A percentile compares a stretch with the other conserved stretches of the same genome.
Conservation (phyloP, 805 yeast genomes). For the Candida maris region DNA sequence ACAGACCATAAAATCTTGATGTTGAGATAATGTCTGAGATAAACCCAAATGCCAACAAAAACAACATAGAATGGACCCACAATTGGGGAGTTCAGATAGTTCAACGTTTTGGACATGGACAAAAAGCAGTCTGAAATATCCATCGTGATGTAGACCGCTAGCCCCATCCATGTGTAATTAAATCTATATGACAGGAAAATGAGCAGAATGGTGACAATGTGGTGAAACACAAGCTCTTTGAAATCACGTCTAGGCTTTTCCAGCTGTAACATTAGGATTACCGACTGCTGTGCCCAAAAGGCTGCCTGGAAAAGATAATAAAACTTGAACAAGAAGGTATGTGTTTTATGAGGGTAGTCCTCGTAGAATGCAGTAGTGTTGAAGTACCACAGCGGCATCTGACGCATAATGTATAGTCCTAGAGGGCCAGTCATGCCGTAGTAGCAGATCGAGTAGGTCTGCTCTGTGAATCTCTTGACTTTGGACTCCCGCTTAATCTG, state of each 20-base stretch:
- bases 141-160: slow-evolving; percentile 90
- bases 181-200: slow-evolving; percentile 86
- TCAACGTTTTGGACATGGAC: slow-evolving; percentile 79
- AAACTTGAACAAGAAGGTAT: slow-evolving; percentile 65
- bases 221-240: slow-evolving; percentile 88
- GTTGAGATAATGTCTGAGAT: slow-evolving; percentile 84
- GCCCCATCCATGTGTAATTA: slow-evolving; percentile 95
- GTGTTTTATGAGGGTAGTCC: slow-evolving; percentile 78
- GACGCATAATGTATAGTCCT: slow-evolving; percentile 85
- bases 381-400: slow-evolving; percentile 85
- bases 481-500: slow-evolving; percentile 57
- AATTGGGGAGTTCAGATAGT: slow-evolving; percentile 68
- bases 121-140: slow-evolving; percentile 90
- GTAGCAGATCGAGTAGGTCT: slow-evolving; percentile 78
- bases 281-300: slow-evolving; percentile 95
- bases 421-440: slow-evolving; percentile 78
- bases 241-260: slow-evolving; percentile 96
- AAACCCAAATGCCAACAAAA: slow-evolving; percentile 76
- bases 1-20: slow-evolving; percentile 78
- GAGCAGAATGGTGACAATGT: slow-evolving; percentile 82
- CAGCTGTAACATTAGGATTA: slow-evolving; percentile 73
- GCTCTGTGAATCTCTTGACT: slow-evolving; percentile 85
- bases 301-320: slow-evolving; percentile 92
- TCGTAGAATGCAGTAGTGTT: slow-evolving; percentile 77
- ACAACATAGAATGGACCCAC: slow-evolving; percentile 64